phyloP scores from a whole-genome alignment of 2,329 filamentous ascomycete species.

The Botryotinia calthae region DNA sequence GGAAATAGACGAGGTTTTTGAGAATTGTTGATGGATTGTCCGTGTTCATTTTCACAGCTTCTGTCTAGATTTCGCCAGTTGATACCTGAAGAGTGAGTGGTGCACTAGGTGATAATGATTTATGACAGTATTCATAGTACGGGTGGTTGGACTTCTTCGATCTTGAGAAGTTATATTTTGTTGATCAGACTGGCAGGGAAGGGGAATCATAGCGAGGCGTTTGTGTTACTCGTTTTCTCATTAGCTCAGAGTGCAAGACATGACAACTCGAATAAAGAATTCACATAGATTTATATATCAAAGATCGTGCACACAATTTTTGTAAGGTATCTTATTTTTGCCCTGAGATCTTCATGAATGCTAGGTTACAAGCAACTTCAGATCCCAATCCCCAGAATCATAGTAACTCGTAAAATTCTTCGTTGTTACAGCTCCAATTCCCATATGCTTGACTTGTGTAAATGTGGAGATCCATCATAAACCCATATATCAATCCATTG shows the following conservation, averaged over 20 bases:
- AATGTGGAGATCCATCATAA: constrained; percentile 3
- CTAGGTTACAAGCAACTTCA: constrained; percentile 20
- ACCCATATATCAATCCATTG: constrained; percentile 3
- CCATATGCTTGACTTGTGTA: constrained; percentile 3
- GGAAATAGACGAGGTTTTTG: background rate
- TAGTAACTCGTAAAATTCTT: constrained; percentile 24
- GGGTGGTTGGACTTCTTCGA: background rate
- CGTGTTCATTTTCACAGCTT: background rate
- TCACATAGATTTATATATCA: background rate
- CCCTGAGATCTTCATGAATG: constrained; percentile 2
- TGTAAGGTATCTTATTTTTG: constrained; percentile 18
- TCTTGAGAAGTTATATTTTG: background rate
- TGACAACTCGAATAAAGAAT: background rate
- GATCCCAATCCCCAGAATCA: constrained; percentile 24
- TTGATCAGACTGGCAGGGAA: background rate
- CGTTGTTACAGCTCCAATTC: constrained; percentile 30
- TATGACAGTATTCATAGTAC: background rate
- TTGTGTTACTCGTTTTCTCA: background rate
- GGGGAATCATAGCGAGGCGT: constrained; percentile 6
- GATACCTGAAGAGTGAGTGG: background rate
- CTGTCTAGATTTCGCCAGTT: background rate
- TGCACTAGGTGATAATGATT: background rate
- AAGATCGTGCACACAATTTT: background rate
- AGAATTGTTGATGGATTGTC: background rate
- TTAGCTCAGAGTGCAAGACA: background rate